Evolutionary conservation across 208 protist species (phyloP).

Genomic region (Herpetomonas samuelpessoai): DNA sequence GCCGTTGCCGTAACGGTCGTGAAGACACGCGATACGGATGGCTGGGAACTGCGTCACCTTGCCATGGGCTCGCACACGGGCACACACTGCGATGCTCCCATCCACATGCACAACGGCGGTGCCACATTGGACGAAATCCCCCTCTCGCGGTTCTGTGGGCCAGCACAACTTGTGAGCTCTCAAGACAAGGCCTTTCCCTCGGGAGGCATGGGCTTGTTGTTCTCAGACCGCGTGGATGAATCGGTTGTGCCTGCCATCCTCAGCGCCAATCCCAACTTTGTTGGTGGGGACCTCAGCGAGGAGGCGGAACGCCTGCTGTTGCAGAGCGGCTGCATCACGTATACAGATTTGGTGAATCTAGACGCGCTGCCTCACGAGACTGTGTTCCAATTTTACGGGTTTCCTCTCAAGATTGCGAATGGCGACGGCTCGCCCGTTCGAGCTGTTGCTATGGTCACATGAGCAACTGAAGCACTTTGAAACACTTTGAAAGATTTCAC

Average conservation of each 20-base stretch:
- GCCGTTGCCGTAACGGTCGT: conserved; percentile 32
- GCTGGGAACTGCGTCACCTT: conserved; percentile 43
- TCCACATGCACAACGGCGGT: conserved; percentile 44
- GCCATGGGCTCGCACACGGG: conserved; percentile 40
- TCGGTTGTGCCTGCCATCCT: conserved; percentile 15
- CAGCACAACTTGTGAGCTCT: conserved; percentile 17
- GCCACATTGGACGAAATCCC: conserved; percentile 34
- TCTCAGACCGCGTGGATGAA: conserved; percentile 19
- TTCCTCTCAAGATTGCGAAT: conserved; percentile 35
- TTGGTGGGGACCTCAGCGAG: conserved; percentile 31
- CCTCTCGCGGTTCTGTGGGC: conserved; percentile 29
- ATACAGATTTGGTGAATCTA: conserved; percentile 43
- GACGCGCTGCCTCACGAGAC: conserved; percentile 15
- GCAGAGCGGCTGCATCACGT: conserved; percentile 26
- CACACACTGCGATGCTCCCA: conserved; percentile 43
- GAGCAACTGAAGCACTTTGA: too few relatives aligned
- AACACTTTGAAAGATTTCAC: too few relatives aligned
- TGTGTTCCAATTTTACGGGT: conserved; percentile 30
- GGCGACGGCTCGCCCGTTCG: conserved; percentile 51
- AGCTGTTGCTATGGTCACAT: conserved; percentile 36
- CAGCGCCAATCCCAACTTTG: conserved; percentile 22
- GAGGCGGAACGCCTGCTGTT: conserved; percentile 28
- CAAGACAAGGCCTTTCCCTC: conserved; percentile 12
- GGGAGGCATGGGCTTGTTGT: conserved; percentile 21
- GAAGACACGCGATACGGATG: conserved; percentile 28